phyloP scores from a whole-genome alignment of 2,329 filamentous ascomycete genomes.

The Ceratocystis cubensis region DNA sequence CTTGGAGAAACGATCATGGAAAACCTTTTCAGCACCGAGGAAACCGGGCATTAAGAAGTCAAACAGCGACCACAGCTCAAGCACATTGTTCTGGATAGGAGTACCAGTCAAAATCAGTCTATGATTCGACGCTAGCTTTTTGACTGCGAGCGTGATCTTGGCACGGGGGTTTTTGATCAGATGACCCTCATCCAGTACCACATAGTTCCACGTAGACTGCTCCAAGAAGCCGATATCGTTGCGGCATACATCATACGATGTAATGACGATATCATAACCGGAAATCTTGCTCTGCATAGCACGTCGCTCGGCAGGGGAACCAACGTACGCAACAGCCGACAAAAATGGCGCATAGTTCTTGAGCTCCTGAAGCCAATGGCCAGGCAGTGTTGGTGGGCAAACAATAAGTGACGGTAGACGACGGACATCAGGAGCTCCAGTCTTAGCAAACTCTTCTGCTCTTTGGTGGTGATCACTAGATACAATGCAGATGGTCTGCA shows the following conservation, averaged over 20 bases:
- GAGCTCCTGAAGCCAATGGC: slow-evolving; percentile 98
- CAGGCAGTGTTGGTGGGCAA: slow-evolving; percentile 88
- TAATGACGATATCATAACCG: slow-evolving; percentile 84
- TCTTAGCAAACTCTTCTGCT: slow-evolving; percentile 78
- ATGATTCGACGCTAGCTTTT: slow-evolving; percentile 80
- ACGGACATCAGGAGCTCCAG: slow-evolving; percentile 62
- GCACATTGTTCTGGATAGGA: slow-evolving; percentile 93
- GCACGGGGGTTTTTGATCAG: slow-evolving; percentile 98
- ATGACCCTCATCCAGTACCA: slow-evolving; percentile 92
- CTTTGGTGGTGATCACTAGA: slow-evolving; percentile 93
- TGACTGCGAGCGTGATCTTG: slow-evolving; percentile 88
- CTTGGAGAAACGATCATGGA: slow-evolving; percentile 86
- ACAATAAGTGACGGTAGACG: slow-evolving; percentile 84
- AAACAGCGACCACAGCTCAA: slow-evolving; percentile 95
- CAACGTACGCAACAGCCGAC: slow-evolving; percentile 78
- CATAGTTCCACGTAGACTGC: slow-evolving; percentile 89
- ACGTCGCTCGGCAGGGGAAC: slow-evolving; percentile 68
- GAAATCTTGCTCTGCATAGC: slow-evolving; percentile 56
- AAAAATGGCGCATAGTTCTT: slow-evolving; percentile 92
- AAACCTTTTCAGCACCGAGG: slow-evolving; percentile 87
- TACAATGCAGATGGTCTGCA: slow-evolving; percentile 95
- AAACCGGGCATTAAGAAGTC: slow-evolving; percentile 99
- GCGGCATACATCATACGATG: slow-evolving; percentile 93
- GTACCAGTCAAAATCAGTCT: slow-evolving; percentile 92
- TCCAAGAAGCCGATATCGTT: slow-evolving; percentile 83